Evolutionary conservation across 495 filamentous ascomycete genomes (phyloP).

Genomic region (Chaetomium tenue): DNA sequence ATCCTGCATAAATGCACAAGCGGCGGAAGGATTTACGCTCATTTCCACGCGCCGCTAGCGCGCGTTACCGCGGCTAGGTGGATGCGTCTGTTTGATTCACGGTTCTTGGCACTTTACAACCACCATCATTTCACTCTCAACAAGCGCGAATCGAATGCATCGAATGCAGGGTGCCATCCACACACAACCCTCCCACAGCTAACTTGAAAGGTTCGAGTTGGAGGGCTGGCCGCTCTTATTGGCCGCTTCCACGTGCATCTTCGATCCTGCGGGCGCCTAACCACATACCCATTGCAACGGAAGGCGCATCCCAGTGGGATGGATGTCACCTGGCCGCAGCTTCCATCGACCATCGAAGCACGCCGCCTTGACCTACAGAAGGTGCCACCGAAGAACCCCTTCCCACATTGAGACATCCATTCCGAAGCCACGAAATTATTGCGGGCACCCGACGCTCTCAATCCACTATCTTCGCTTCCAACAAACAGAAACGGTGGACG

Average conservation of each 20-base stretch:
- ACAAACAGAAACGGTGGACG: not conserved
- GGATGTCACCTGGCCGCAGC: slow-evolving; percentile 4
- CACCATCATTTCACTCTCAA: not conserved
- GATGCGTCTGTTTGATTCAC: not conserved
- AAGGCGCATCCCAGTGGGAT: not conserved
- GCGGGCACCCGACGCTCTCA: too few relatives aligned
- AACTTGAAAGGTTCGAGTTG: not conserved
- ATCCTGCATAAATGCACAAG: too few relatives aligned
- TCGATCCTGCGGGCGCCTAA: slow-evolving; percentile 14
- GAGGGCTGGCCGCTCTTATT: slow-evolving; percentile 12
- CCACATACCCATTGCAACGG: slow-evolving; percentile 1
- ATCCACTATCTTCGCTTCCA: not conserved
- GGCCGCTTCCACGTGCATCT: slow-evolving; percentile 18
- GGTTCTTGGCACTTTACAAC: not conserved
- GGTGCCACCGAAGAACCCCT: not conserved
- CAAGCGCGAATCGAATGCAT: slow-evolving; percentile 6
- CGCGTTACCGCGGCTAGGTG: slow-evolving; percentile 23
- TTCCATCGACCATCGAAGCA: slow-evolving; percentile 1
- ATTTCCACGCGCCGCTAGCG: slow-evolving; percentile 18
- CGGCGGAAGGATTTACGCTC: slow-evolving; percentile 6
- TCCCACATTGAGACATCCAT: too few relatives aligned
- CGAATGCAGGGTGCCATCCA: not conserved
- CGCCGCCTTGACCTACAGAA: not conserved
- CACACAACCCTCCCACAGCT: not conserved
- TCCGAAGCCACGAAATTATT: too few relatives aligned